A percentile compares a stretch with the other conserved stretches of the same genome.
Evolutionary conservation across 768 basidiomycete genomes (phyloP).

Genomic region (Tephrocybe sp.): DNA sequence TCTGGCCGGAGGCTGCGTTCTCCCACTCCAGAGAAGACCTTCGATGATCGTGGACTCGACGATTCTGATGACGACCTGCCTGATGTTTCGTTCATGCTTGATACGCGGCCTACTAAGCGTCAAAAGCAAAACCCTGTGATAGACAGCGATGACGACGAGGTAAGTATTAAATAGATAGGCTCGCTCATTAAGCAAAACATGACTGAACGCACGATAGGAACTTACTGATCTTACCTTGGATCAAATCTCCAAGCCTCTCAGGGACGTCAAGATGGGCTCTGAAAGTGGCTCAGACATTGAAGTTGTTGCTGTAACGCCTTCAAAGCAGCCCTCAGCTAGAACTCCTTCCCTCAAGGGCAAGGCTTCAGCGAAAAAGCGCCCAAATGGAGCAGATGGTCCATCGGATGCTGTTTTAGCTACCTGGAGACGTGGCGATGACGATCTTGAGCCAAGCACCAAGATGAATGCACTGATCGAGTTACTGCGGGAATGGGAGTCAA

Average conservation of each 20-base stretch:
- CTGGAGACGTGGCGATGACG: slow-evolving; percentile 59
- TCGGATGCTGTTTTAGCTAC: slow-evolving; percentile 45
- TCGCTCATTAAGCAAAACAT: not conserved
- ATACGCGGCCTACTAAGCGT: slow-evolving; percentile 28
- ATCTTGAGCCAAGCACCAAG: slow-evolving; percentile 66
- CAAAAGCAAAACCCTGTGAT: slow-evolving; percentile 23
- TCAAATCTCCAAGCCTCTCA: slow-evolving; percentile 21
- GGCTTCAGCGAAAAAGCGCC: slow-evolving; percentile 19
- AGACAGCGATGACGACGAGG: slow-evolving; percentile 15
- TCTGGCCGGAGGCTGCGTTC: slow-evolving; percentile 20
- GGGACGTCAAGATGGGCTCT: slow-evolving; percentile 13
- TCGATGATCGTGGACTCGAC: slow-evolving; percentile 27
- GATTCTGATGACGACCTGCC: slow-evolving; percentile 56
- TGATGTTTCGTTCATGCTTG: slow-evolving; percentile 40
- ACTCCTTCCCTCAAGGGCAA: slow-evolving; percentile 23
- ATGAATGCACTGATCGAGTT: slow-evolving; percentile 56
- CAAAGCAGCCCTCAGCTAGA: not conserved
- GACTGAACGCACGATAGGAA: slow-evolving; percentile 7
- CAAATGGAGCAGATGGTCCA: slow-evolving; percentile 23
- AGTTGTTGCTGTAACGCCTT: slow-evolving; percentile 5
- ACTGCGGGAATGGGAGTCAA: slow-evolving; percentile 55
- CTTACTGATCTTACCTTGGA: slow-evolving; percentile 27
- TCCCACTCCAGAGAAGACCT: slow-evolving; percentile 24
- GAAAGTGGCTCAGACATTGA: slow-evolving; percentile 26
- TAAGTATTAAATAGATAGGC: not conserved